Evolutionary conservation across 1,139 yeast species (phyloP), one percentile per base, ranked within the genome.

Genomic region (Debaryomycetaceae sp.): DNA sequence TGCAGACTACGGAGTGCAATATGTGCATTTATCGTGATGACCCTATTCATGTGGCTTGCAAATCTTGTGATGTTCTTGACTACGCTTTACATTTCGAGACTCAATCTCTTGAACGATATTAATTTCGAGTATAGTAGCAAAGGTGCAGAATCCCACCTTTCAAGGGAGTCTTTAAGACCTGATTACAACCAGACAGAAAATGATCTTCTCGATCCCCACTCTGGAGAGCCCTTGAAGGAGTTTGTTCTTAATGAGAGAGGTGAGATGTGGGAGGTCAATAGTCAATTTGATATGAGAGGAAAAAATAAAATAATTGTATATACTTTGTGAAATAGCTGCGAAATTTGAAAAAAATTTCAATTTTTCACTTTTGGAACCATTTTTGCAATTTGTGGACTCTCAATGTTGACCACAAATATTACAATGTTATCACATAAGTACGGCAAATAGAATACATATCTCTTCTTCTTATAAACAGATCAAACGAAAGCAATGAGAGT

Each of bases 31-130:
- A 56, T 67, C 13, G 67, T 69, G 5, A 55, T 70, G 5, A 67
- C 73, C 3, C 64, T 70, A 5, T 65, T 72, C 35, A 40, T 69
- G 17, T 72, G 78, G 78, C 44, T 70, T 9, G 54, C 57, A 19
- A 67, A 66, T 39, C 50, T 70, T 41, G 64, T 66, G 4, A 66
- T 67, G 63, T 70, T 68, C 41, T 44, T 67, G 13, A 70, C 76
- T 6, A 67, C 75, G 0, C 49, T 66, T 19, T 70, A 69, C 48
- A 69, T 72, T n/a, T 66, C 73, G 2, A 46, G 69, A 31, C 51
- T 70, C 42, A 65, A 67, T 41, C 52, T 70, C 34, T 52, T 67
- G 33, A 57, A 59, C 16, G 75, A 67, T 11, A 51, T 68, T 36
- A 66, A 67, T 42, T 65, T 67, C 45, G 73, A 68, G 41, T 66